Evolutionary conservation across 768 basidiomycete species (phyloP), one percentile per base, ranked within the genome.

Genomic region (Lanmaoa pseudosensibilis): DNA sequence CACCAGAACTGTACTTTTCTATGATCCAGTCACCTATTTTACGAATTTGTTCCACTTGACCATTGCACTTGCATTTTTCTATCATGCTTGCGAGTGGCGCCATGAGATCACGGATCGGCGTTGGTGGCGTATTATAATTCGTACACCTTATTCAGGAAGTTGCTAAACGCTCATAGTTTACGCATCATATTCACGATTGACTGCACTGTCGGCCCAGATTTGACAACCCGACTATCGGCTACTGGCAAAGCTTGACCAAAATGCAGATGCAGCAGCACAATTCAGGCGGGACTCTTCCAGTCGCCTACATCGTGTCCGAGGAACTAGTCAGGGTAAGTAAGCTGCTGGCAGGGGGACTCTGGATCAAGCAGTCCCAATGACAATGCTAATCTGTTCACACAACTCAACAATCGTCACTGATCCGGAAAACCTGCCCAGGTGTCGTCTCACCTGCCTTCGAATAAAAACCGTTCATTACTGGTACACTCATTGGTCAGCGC

Each of bases 391-490:
- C 11, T 30, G 5, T 19, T 16, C 12, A 19, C 33, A 19, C 19
- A 10, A 33, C 18, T 32, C 40, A 3, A 33, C 37, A 30, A 34
- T 30, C 10, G n/a, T 34, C 36, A 27, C 32, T 46, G 49, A 15
- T 30, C 9, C 16, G 21, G 59, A 43, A 51, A 46, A 5, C 53
- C 15, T 37, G 38, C 8, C 9, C 45, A 82, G 79, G 66, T 74
- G 27, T 78, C 80, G 3, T 83, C 82, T 4, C 75, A 83, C 4
- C 78, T 94, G 1, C 88, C 88, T 8, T 88, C 87, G 1, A 91
- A 91, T 63, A 78, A 65, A 54, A 80, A 83, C 40, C 79, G 88
- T 32, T 90, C 88, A 0, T 61, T 81, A 2, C 59, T 89, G 0
- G 87, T 90, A 2, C 88, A 90, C 64, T 80, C 84, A 10, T 74